Evolutionary conservation across 352 stramenopile genomes (phyloP).

Genomic region (Phytophthora tubulina): DNA sequence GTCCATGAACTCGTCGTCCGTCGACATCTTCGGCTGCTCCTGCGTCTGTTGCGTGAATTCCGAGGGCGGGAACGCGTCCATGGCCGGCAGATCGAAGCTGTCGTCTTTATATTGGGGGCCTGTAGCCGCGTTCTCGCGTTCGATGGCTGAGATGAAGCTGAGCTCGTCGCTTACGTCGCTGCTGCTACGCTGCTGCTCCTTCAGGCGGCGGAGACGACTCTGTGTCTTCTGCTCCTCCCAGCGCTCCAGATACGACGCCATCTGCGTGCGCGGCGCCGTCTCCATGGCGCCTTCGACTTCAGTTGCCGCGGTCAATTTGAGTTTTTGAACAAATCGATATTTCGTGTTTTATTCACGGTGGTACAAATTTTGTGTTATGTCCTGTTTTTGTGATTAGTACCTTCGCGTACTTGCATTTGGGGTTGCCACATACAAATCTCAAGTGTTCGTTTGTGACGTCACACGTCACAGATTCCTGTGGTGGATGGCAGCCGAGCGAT

Average conservation of each 20-base stretch:
- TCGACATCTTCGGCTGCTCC: conserved; percentile 33
- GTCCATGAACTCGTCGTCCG: conserved; percentile 76
- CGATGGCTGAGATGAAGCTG: conserved; percentile 45
- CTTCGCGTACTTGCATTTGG: conserved; percentile 28
- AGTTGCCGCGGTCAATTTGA: conserved; percentile 18
- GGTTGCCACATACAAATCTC: conserved; percentile 12
- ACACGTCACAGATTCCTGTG: conserved; percentile 47
- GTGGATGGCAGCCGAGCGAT: conserved; percentile 35
- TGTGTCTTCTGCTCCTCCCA: conserved; percentile 65
- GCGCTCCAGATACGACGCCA: conserved; percentile 59
- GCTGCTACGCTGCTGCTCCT: conserved; percentile 23
- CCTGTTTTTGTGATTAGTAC: neutral
- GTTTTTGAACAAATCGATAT: conserved; percentile 14
- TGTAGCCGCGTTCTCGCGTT: conserved; percentile 21
- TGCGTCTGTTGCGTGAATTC: conserved; percentile 3
- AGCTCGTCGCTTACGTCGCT: conserved; percentile 39
- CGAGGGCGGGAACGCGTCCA: conserved; percentile 43
- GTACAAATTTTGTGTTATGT: neutral
- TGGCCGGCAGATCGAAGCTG: conserved; percentile 49
- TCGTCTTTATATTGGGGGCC: conserved; percentile 10
- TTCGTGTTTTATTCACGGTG: neutral
- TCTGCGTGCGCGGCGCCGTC: conserved; percentile 39
- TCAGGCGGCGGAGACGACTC: conserved; percentile 37
- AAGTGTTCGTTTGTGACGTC: conserved; percentile 19
- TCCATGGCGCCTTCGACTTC: conserved; percentile 31